A percentile compares a stretch with the other conserved stretches of the same genome.
Evolutionary conservation across 495 filamentous ascomycete species (phyloP).

Genomic region (Lophiostoma macrostomum): DNA sequence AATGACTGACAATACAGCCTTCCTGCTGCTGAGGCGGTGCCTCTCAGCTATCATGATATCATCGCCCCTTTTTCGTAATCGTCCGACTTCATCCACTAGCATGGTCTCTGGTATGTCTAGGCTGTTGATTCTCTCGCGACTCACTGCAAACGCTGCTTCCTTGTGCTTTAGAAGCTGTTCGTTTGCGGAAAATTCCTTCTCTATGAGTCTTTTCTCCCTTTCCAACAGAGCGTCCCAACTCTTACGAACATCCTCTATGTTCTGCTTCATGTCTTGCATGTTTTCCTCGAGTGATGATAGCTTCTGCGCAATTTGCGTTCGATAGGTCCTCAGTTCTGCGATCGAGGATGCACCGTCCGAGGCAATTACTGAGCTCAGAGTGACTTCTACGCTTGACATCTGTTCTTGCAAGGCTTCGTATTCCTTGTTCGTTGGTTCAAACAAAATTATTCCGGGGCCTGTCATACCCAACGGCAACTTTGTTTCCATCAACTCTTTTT

Average conservation of each 20-base stretch:
- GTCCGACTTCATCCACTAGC: too few relatives aligned
- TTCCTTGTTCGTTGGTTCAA: background rate
- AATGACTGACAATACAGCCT: background rate
- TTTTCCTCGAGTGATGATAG: background rate
- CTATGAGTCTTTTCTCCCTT: background rate
- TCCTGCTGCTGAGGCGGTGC: background rate
- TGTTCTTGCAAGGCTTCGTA: background rate
- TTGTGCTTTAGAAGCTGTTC: background rate
- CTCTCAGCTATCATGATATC: background rate
- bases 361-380: background rate
- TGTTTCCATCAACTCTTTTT: conserved; percentile 4
- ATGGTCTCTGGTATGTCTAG: too few relatives aligned
- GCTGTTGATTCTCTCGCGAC: too few relatives aligned
- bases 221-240: background rate
- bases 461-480: background rate
- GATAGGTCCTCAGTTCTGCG: too few relatives aligned
- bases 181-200: background rate
- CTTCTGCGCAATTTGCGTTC: background rate
- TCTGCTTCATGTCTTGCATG: background rate
- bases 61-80: background rate
- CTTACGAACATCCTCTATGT: background rate
- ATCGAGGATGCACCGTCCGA: too few relatives aligned
- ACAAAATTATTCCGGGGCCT: conserved; percentile 7
- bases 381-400: background rate
- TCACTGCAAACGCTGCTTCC: too few relatives aligned